Conservation (phyloP, 345 rosid genomes). For the Camelina neglecta region DNA sequence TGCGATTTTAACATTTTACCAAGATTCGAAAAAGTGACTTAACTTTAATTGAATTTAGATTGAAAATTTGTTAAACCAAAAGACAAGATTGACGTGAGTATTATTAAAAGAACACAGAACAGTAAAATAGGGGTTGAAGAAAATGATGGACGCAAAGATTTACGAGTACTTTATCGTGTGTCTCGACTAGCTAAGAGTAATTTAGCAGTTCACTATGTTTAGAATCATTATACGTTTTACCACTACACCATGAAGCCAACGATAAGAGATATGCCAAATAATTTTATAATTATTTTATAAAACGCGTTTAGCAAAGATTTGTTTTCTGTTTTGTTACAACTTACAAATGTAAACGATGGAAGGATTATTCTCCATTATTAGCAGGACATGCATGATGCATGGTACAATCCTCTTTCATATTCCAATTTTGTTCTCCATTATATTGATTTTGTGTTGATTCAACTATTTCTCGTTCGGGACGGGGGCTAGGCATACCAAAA, state of each 20-base stretch:
- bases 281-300: not conserved
- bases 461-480: no score
- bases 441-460: not conserved
- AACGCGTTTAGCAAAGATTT: not conserved
- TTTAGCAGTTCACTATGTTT: not conserved
- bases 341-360: constrained; percentile 14
- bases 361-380: constrained; percentile 27
- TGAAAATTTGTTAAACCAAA: not conserved
- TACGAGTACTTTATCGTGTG: not conserved
- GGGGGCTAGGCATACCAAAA: no score
- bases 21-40: not conserved
- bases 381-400: constrained; percentile 9
- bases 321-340: not conserved
- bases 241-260: not conserved
- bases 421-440: constrained; percentile 1
- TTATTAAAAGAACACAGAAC: not conserved
- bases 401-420: constrained; percentile 28
- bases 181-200: not conserved
- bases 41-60: not conserved
- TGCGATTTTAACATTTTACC: not conserved
- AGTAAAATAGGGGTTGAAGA: not conserved
- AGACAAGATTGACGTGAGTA: not conserved
- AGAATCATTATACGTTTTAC: not conserved
- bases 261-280: not conserved
- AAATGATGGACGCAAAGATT: not conserved